Evolutionary conservation across 2,329 filamentous ascomycete genomes (phyloP), one percentile per base, ranked within the genome.

Genomic region (Cytospora piceae): DNA sequence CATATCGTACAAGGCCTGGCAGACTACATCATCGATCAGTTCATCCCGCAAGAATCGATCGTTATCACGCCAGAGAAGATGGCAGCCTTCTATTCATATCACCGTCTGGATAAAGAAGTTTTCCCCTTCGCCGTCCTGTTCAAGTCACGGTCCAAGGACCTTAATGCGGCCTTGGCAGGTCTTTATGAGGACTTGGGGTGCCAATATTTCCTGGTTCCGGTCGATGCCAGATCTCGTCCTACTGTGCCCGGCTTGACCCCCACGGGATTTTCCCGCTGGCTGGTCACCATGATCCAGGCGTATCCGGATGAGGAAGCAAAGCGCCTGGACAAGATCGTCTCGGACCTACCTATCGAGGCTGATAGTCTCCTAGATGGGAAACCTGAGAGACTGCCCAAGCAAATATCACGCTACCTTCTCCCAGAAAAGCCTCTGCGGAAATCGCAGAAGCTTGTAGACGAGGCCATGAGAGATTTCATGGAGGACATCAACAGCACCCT

Each of bases 11-110:
- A 87, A 63, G 91, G 91, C 0, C 80, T 96, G 64, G 92, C 91
- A 15, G 82, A 87, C 62, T 89, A 93, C 74, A 79, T 96, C 72
- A 88, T 92, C 70, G 86, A 90, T 64, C 85, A 92, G 69, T 90
- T 89, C 72, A 80, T 87, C 56, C 90, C 90, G 0, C 85, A 83
- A 68, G 84, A 84, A 58, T 89, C 85, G 39, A 79, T 94, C 20
- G 90, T 95, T 52, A 83, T 96, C 42, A 86, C 90, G 0, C 92
- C 93, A 0, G 79, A 86, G 6, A 95, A 95, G 77, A 85, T 97
- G 80, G 82, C 86, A 17, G 82, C 83, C 57, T 92, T 94, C 70
- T 96, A 96, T 73, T 81, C 85, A 20, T 84, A 86, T 62, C 90
- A 90, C 65, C 83, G 82, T 59, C 75, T 93, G 1, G 77, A 85